These are phyloP conservation scores for Venturia pyrina DNA, from an alignment of 2,329 filamentous ascomycete species.

Conservation along the genomic window DNA sequence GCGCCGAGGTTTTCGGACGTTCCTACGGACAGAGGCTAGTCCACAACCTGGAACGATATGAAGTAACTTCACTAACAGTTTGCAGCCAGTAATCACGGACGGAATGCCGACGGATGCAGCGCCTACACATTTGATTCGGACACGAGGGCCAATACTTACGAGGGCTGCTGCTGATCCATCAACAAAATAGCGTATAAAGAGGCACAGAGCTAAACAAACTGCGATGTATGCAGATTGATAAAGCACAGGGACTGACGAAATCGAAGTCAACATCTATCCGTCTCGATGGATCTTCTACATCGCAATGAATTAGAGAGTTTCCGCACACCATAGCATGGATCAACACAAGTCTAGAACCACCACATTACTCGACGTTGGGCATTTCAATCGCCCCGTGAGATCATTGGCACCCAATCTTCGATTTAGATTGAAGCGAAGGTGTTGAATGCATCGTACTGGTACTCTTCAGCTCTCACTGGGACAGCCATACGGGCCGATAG, in stretches of 20 bases:
- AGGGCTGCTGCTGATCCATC: background rate
- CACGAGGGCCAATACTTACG: background rate
- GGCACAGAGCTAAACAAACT: background rate
- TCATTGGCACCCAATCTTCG: background rate
- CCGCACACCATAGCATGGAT: background rate
- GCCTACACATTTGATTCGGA: background rate
- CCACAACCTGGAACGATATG: background rate
- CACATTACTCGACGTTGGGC: background rate
- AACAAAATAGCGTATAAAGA: background rate
- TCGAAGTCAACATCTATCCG: background rate
- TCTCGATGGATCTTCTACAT: background rate
- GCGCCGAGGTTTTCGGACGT: too few relatives aligned
- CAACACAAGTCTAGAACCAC: background rate
- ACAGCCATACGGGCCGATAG: background rate
- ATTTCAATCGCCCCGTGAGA: background rate
- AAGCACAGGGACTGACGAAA: background rate
- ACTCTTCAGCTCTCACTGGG: background rate
- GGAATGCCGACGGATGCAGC: background rate
- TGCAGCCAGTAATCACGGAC: background rate
- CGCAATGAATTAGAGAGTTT: background rate
- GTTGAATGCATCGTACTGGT: background rate
- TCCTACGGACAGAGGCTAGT: background rate
- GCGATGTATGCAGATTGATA: background rate
- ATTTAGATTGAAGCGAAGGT: background rate
- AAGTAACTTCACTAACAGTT: background rate